Evolutionary conservation across 2,329 filamentous ascomycete species (phyloP).

Genomic region (Fusarium verrucosum): DNA sequence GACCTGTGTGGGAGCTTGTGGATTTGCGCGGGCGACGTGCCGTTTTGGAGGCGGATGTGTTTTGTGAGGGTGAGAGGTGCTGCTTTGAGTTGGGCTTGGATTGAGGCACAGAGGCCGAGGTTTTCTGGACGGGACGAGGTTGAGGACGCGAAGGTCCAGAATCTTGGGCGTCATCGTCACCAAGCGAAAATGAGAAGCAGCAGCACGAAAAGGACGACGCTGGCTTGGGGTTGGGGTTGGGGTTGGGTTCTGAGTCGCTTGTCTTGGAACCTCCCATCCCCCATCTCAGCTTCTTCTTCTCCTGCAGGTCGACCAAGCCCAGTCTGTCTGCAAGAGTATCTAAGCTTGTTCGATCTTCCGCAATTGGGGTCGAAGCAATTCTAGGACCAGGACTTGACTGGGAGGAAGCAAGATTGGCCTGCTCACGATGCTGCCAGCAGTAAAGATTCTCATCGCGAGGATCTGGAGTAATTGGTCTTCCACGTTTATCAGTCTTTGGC

Average conservation of each 20-base stretch:
- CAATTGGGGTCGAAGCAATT: slow-evolving; percentile 59
- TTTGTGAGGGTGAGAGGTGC: slow-evolving; percentile 24
- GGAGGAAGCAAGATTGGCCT: slow-evolving; percentile 68
- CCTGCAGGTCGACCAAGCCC: slow-evolving; percentile 74
- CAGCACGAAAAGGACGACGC: slow-evolving; percentile 53
- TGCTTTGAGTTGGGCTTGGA: slow-evolving; percentile 28
- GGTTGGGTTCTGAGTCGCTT: slow-evolving; percentile 26
- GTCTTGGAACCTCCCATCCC: slow-evolving; percentile 41
- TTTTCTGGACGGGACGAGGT: slow-evolving; percentile 57
- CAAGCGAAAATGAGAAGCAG: slow-evolving; percentile 62
- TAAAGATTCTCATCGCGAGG: slow-evolving; percentile 72
- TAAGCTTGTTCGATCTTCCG: slow-evolving; percentile 77
- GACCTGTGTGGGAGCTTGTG: slow-evolving; percentile 45
- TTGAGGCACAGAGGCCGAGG: slow-evolving; percentile 35
- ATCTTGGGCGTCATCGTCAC: slow-evolving; percentile 57
- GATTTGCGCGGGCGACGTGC: slow-evolving; percentile 47
- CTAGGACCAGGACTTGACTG: slow-evolving; percentile 58
- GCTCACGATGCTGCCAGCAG: slow-evolving; percentile 96
- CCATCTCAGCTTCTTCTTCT: slow-evolving; percentile 46
- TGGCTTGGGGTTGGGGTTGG: slow-evolving; percentile 34
- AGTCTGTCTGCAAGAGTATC: slow-evolving; percentile 86
- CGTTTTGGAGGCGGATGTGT: slow-evolving; percentile 45
- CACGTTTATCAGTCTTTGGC: slow-evolving; percentile 22
- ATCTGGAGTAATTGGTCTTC: slow-evolving; percentile 51
- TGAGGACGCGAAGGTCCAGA: slow-evolving; percentile 55